Evolutionary conservation across 768 basidiomycete species (phyloP).

Genomic region (Mycena indigotica): DNA sequence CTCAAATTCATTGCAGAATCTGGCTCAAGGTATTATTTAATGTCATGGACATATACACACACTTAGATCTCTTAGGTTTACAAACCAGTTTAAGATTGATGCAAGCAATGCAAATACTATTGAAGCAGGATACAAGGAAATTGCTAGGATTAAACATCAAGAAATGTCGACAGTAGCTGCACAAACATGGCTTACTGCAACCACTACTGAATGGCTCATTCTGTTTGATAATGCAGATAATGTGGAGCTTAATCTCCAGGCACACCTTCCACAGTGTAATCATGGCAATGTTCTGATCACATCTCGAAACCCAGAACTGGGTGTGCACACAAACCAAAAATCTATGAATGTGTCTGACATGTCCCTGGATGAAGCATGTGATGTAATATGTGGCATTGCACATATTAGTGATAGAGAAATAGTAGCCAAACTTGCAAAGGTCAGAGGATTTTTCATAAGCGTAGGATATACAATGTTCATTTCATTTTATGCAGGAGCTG

Average conservation of each 20-base stretch:
- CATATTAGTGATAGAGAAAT: neutral
- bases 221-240: conserved; percentile 10
- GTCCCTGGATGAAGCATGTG: conserved; percentile 1
- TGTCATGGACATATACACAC: no score
- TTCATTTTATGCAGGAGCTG: neutral
- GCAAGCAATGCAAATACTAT: conserved; percentile 1
- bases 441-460: neutral
- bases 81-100: conserved; percentile 5
- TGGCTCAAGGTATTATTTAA: no score
- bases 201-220: neutral
- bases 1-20: no score
- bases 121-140: neutral
- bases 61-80: conserved; percentile 2
- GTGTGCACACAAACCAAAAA: neutral
- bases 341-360: neutral
- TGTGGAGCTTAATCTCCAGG: neutral
- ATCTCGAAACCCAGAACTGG: conserved; percentile 5
- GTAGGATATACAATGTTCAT: conserved; percentile 5
- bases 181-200: neutral
- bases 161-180: neutral
- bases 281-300: conserved; percentile 18
- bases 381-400: neutral
- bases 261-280: conserved; percentile 1
- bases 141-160: neutral
- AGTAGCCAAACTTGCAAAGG: neutral